phyloP scores from a whole-genome alignment of 768 basidiomycete species.

The Tricholoma matsutake region DNA sequence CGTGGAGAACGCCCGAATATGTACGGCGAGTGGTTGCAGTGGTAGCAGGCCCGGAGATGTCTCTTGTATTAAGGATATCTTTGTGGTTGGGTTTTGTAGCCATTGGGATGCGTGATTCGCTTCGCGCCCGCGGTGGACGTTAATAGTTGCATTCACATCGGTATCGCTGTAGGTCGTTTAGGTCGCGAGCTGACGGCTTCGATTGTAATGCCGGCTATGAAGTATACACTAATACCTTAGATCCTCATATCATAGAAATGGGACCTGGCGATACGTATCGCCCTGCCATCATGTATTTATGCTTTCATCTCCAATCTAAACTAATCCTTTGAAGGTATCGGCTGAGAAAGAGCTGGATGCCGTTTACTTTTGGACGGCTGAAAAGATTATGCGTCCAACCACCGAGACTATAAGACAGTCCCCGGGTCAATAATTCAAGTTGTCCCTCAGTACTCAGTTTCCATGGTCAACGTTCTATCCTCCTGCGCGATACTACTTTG shows the following conservation, averaged over 20 bases:
- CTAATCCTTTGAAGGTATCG: background rate
- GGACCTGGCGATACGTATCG: too few relatives aligned
- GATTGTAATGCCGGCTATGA: background rate
- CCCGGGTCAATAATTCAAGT: too few relatives aligned
- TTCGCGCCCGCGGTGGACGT: background rate
- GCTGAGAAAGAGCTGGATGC: too few relatives aligned
- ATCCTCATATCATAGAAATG: background rate
- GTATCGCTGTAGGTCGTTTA: background rate
- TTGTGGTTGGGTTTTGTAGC: background rate
- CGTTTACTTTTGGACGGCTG: too few relatives aligned
- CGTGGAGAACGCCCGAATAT: slow-evolving; percentile 87
- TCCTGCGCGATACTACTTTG: too few relatives aligned
- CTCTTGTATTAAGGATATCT: background rate
- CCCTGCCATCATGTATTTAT: background rate
- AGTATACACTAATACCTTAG: background rate
- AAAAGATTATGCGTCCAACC: too few relatives aligned
- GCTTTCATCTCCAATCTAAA: background rate
- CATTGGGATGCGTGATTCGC: background rate
- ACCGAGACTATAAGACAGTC: too few relatives aligned
- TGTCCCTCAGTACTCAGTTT: too few relatives aligned
- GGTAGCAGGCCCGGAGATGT: slow-evolving; percentile 19
- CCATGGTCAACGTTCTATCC: too few relatives aligned
- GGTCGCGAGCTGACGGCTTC: background rate
- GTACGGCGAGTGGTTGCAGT: slow-evolving; percentile 77
- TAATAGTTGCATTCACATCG: background rate